Evolutionary conservation across 768 basidiomycete genomes (phyloP), one percentile per base, ranked within the genome.

Genomic region (Lactifluus hygrophoroides): DNA sequence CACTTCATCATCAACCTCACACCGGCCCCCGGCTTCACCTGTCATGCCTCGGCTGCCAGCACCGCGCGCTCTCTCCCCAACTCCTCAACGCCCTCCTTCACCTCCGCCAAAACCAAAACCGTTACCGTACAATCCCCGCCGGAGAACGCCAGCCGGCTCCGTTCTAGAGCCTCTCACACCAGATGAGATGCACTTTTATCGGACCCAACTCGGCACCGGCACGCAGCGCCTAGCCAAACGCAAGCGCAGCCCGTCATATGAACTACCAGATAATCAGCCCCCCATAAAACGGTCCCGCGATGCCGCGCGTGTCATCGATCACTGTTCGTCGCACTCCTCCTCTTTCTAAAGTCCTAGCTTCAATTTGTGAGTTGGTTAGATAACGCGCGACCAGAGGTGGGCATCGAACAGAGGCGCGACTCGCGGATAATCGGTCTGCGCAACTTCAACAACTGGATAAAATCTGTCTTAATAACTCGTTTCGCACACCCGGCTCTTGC

Each of bases 371-470:
- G 32, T 44, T 45, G 28, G 34, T 45, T 63, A 96, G 95, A 99
- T 72, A 98, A 99, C 70, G 80, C 83, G 14, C 83, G 96, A 11
- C 94, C 94, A 6, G 94, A 99, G 58, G 88, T 95, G 10, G 93
- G 92, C 56, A 82, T 91, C 30, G 77, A 83, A 10, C 84, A 88
- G 66, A 89, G 96, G 32, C 80, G 80, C 63, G 83, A 88, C 17
- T 97, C 94, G 6, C 92, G 94, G 43, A 99, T 98, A 66, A 92
- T 96, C 54, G 96, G 96, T 37, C 81, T 99, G 54, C 97, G 96
- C 72, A 88, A 81, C 69, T 99, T 98, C 75, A 99, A 99, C 75
- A 99, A 99, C 75, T 99, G 96, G 96, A 88, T 98, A 65, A 99
- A 99, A 71, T 93, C 92, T 10, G 94, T 98, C 17, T 78, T 98